Base-by-base conservation (phyloP, 2,329 filamentous ascomycete species). In the Aspergillus hortae region DNA sequence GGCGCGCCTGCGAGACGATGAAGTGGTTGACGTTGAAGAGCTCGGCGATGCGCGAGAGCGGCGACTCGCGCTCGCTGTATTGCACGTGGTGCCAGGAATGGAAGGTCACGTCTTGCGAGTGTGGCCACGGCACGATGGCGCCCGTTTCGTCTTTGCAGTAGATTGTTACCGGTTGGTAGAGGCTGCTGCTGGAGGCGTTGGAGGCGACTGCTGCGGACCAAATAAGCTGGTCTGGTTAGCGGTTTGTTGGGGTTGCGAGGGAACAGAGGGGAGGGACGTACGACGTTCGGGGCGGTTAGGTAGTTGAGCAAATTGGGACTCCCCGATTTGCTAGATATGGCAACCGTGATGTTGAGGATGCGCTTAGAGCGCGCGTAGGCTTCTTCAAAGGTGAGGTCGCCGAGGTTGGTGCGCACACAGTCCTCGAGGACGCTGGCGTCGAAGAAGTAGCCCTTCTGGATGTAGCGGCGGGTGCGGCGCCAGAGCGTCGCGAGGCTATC, bases 1-100 rank as follows among this genome's bases (percentile, higher is more conserved):
- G 92, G 3, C 92, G 82, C 1, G 92, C 91, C 74, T 96, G 92
- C 58, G 89, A 94, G 59, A 97, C 85, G 58, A 97, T 90, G 73
- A 95, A 96, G 75, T 96, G 92, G 67, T 96, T 95, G 48, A 95
- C 89, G 67, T 95, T 95, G 79, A 94, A 94, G 10, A 92, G 81
- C 72, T 92, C 88, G 6, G 87, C 84, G 27, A 94, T 85, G 36
- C 89, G 83, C 49, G 84, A 80, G 1, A 94, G 79, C 0, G 84
- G 84, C 0, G 81, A 84, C 57, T 85, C 85, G 40, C 83, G 83
- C 56, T 89, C 85, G 40, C 80, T 79, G 68, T 87, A 85, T 6
- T 80, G 82, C 17, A 81, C 80, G 53, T 83, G 79, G 4, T 84
- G 85, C 81, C 85, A 88, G 41, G 87, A 82, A n/a, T 79, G 81